phyloP scores from a whole-genome alignment of 139 green algal genomes.

The Zygnema circumcarinatum region DNA sequence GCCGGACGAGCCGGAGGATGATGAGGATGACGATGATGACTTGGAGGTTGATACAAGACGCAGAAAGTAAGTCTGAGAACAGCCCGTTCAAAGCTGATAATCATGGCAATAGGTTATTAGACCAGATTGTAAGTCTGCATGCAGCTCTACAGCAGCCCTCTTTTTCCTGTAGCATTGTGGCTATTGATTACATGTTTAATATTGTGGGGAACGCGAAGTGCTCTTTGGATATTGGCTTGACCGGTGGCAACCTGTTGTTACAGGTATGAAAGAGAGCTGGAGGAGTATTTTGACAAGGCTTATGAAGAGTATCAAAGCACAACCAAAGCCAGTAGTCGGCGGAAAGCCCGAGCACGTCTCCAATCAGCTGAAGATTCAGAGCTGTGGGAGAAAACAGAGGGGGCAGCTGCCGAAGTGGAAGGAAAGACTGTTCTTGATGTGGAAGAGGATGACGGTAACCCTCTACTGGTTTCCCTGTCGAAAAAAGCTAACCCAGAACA shows the following conservation, averaged over 20 bases:
- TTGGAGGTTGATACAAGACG: neutral
- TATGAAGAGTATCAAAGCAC: constrained; percentile 84
- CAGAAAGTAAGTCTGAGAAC: neutral
- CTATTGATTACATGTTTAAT: too few relatives aligned
- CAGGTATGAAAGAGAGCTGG: constrained; percentile 65
- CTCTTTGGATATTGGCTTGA: too few relatives aligned
- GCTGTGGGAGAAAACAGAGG: neutral
- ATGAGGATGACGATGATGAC: constrained; percentile 34
- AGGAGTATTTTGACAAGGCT: constrained; percentile 84
- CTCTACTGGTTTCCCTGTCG: constrained; percentile 54
- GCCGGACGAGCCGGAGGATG: neutral
- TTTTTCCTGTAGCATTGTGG: too few relatives aligned
- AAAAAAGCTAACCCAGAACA: constrained; percentile 36
- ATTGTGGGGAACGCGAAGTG: too few relatives aligned
- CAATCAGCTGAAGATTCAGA: constrained; percentile 41
- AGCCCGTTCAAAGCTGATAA: too few relatives aligned
- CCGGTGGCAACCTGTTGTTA: too few relatives aligned
- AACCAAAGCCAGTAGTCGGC: constrained; percentile 24
- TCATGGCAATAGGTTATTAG: too few relatives aligned
- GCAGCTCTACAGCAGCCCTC: too few relatives aligned
- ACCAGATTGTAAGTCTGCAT: too few relatives aligned
- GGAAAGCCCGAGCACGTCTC: constrained; percentile 36
- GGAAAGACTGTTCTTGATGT: constrained; percentile 27
- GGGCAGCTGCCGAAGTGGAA: constrained; percentile 34
- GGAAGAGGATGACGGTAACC: constrained; percentile 58